Conservation (phyloP, 1,284 basidiomycete species). For the Trichosporon sp. region DNA sequence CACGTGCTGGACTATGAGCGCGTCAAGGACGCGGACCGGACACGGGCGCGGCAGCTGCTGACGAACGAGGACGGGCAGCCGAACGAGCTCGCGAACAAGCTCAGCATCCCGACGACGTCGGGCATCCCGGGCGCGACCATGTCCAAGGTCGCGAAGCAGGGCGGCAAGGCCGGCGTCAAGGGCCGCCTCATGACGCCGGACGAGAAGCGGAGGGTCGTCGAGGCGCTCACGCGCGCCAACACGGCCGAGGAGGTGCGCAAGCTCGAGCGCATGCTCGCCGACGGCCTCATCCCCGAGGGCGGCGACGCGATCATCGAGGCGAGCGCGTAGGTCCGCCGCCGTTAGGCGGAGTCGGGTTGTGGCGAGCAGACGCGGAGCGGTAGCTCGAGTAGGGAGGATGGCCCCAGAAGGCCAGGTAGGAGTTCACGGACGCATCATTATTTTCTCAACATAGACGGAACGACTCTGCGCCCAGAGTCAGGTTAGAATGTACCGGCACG, state of each 20-base stretch:
- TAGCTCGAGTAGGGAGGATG: too few species aligned
- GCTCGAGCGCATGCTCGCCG: slow-evolving; percentile 78
- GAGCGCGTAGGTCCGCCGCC: neutral
- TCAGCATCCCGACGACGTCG: slow-evolving; percentile 66
- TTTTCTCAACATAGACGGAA: neutral
- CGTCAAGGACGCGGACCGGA: slow-evolving; percentile 86
- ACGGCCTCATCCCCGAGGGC: slow-evolving; percentile 69
- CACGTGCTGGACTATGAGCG: slow-evolving; percentile 95
- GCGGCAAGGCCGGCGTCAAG: slow-evolving; percentile 34
- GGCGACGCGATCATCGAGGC: slow-evolving; percentile 17
- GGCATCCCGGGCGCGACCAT: slow-evolving; percentile 59
- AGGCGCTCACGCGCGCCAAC: slow-evolving; percentile 82
- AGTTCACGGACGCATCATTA: neutral
- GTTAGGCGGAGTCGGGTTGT: neutral
- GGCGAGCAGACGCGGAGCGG: neutral
- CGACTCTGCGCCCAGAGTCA: neutral
- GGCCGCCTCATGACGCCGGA: slow-evolving; percentile 84
- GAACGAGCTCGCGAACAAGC: slow-evolving; percentile 72
- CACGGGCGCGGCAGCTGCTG: slow-evolving; percentile 68
- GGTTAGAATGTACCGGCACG: slow-evolving; percentile 5
- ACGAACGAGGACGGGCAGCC: slow-evolving; percentile 67
- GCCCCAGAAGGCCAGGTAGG: neutral
- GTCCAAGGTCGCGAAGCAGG: slow-evolving; percentile 43
- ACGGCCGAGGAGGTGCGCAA: slow-evolving; percentile 86
- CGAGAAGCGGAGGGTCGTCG: slow-evolving; percentile 82